Evolutionary conservation across 2,329 filamentous ascomycete species (phyloP), one percentile per base, ranked within the genome.

Genomic region (Dactylonectria estremocensis): DNA sequence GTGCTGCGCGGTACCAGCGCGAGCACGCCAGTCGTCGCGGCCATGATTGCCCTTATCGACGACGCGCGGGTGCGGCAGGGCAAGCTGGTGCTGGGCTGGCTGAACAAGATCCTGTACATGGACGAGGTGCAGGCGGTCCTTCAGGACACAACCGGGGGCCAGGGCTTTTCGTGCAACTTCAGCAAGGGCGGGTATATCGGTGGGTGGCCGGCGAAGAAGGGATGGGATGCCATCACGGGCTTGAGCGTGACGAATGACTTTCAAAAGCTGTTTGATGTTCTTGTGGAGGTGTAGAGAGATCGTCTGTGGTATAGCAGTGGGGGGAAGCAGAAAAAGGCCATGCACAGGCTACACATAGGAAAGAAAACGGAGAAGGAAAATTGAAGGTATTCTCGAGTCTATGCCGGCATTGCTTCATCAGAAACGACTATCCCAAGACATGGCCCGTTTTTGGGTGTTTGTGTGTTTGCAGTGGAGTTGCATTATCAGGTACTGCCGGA

Each of bases 11-110:
- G 86, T 11, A 87, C 86, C 13, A 86, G 84, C 61, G 87, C 87
- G 1, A 86, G 85, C 43, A 83, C 88, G 4, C 88, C 88, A 0
- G 83, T 89, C 0, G 78, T 90, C 20, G 88, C 87, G 5, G 80
- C 86, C 24, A 83, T 90, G 76, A 78, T 90, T 54, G 84, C 86
- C 3, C 78, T 88, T 5, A 81, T 89, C 62, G 89, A 90, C 66
- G 87, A 89, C 63, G 84, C 82, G 61, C 78, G 87, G n/a, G 74
- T 88, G 53, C 78, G 83, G 2, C 78, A 76, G 2, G 85, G 86
- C 4, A 88, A 86, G 81, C 74, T 77, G 6, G 77, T 83, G 1
- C 76, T 89, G 9, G 89, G 88, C 0, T 90, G 86, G 80, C 77
- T 89, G 40, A 90, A 89, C 69, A 82, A 83, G 31, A 70, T 76